These are phyloP conservation scores for Scheffersomyces segobiensis DNA, from an alignment of 1,139 yeast species.

Conservation along the genomic window DNA sequence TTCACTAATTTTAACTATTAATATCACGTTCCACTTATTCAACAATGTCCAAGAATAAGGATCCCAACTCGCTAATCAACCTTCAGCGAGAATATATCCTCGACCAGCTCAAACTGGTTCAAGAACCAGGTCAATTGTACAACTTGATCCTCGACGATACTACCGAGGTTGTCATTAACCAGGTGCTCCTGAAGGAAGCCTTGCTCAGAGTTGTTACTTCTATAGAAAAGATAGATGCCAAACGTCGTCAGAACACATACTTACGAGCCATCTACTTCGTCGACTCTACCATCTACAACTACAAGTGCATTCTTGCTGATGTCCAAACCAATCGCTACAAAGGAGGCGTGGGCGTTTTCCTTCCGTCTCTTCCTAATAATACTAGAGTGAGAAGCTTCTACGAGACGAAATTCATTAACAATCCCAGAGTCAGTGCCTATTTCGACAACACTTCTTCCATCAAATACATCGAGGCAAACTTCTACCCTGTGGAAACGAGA, in stretches of 20 bases:
- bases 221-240: slow-evolving; percentile 39
- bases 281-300: slow-evolving; percentile 37
- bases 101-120: slow-evolving; percentile 34
- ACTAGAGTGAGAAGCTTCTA: slow-evolving; percentile 24
- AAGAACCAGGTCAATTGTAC: slow-evolving; percentile 35
- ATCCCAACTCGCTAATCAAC: slow-evolving; percentile 34
- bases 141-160: slow-evolving; percentile 40
- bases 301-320: slow-evolving; percentile 46
- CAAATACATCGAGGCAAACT: slow-evolving; percentile 25
- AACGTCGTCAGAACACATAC: slow-evolving; percentile 36
- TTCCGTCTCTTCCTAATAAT: slow-evolving; percentile 29
- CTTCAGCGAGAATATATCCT: slow-evolving; percentile 40
- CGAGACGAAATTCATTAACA: slow-evolving; percentile 28
- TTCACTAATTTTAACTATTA: not conserved
- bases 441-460: slow-evolving; percentile 33
- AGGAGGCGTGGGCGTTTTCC: slow-evolving; percentile 39
- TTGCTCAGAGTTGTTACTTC: slow-evolving; percentile 44
- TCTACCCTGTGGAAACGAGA: slow-evolving; percentile 39
- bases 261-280: slow-evolving; percentile 45
- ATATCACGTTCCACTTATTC: not conserved
- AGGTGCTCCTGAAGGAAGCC: slow-evolving; percentile 38
- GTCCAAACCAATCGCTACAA: slow-evolving; percentile 39
- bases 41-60: slow-evolving; percentile 22
- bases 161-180: slow-evolving; percentile 35
- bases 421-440: slow-evolving; percentile 31